A percentile compares a stretch with the other conserved stretches of the same genome.
Conservation (phyloP, 1,139 yeast species). For the Suhomyces atakaporum region DNA sequence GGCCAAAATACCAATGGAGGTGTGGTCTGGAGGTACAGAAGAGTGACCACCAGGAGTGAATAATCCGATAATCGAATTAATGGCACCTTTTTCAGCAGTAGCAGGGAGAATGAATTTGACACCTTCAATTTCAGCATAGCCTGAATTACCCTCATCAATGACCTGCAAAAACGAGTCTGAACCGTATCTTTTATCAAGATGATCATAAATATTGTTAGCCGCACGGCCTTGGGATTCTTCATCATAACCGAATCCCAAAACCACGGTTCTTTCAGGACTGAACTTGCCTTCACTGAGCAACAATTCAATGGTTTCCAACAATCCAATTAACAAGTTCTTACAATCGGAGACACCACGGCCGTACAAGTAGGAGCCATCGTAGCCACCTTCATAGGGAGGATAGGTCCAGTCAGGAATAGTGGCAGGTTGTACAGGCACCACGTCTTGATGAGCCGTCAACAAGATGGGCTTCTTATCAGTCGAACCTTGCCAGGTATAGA, state of each 20-base stretch:
- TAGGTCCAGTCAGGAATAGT: constrained; percentile 44
- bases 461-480: constrained; percentile 38
- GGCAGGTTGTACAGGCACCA: constrained; percentile 48
- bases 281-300: constrained; percentile 37
- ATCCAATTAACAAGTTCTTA: constrained; percentile 44
- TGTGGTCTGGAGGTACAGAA: constrained; percentile 50
- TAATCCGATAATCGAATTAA: constrained; percentile 40
- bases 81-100: constrained; percentile 50
- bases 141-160: constrained; percentile 48
- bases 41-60: constrained; percentile 53
- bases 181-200: constrained; percentile 38
- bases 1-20: constrained; percentile 48
- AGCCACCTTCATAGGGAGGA: constrained; percentile 46
- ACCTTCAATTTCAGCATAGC: constrained; percentile 40
- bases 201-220: constrained; percentile 33
- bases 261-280: constrained; percentile 42
- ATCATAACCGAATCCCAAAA: constrained; percentile 51
- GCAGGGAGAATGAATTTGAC: constrained; percentile 56
- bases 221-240: constrained; percentile 49
- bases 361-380: constrained; percentile 40
- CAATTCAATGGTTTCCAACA: constrained; percentile 44
- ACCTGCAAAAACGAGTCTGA: constrained; percentile 41
- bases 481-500: constrained; percentile 41
- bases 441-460: constrained; percentile 52
- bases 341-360: constrained; percentile 55